These are phyloP conservation scores for Rossbeevera mucosa DNA, from an alignment of 768 basidiomycete species.

Conservation along the genomic window DNA sequence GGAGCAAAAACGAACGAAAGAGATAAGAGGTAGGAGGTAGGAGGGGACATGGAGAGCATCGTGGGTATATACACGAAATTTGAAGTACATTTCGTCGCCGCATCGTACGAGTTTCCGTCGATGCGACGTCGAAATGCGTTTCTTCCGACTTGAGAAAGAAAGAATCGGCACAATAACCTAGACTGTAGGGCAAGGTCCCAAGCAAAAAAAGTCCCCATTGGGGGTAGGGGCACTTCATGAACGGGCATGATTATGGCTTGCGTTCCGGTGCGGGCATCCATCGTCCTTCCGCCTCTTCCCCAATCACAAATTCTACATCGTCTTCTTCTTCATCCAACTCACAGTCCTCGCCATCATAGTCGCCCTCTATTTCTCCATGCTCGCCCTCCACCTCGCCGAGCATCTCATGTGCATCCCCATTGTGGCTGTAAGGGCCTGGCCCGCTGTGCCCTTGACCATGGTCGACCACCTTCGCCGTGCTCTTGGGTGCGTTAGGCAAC, in stretches of 20 bases:
- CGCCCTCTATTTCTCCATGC: slow-evolving; percentile 20
- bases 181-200: slow-evolving; percentile 2
- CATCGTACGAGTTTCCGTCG: slow-evolving; percentile 5
- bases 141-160: slow-evolving; percentile 14
- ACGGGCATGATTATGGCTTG: slow-evolving; percentile 12
- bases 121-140: slow-evolving; percentile 12
- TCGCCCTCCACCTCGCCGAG: slow-evolving; percentile 15
- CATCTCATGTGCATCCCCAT: slow-evolving; percentile 3
- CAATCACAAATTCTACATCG: slow-evolving; percentile 71
- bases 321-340: slow-evolving; percentile 62
- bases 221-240: neutral
- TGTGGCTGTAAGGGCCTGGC: neutral
- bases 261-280: slow-evolving; percentile 35
- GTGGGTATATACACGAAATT: slow-evolving; percentile 19
- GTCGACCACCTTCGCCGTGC: slow-evolving; percentile 26
- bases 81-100: slow-evolving; percentile 1
- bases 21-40: slow-evolving; percentile 4
- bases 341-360: slow-evolving; percentile 32
- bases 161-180: slow-evolving; percentile 4
- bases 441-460: neutral
- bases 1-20: slow-evolving; percentile 7
- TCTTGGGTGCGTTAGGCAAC: slow-evolving; percentile 53
- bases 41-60: neutral
- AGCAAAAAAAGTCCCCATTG: neutral
- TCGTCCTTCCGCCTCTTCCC: slow-evolving; percentile 38